These are phyloP conservation scores for Combretum micranthum DNA, from an alignment of 345 rosid genomes.

Conservation along the genomic window DNA sequence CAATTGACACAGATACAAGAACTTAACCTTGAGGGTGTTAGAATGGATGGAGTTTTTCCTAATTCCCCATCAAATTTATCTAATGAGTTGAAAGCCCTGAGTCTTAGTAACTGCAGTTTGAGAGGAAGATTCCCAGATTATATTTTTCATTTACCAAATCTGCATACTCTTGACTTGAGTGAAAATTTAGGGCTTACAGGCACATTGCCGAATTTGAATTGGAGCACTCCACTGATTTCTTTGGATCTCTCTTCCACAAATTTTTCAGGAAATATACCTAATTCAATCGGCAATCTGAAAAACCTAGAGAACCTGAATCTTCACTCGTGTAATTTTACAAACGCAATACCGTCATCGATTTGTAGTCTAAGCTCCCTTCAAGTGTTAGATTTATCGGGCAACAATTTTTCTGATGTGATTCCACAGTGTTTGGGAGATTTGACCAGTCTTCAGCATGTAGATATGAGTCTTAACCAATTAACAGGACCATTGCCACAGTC, in stretches of 20 bases:
- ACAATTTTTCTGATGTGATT: conserved; percentile 9
- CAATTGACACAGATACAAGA: conserved; percentile 1
- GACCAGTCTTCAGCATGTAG: background rate
- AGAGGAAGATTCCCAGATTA: conserved; percentile 7
- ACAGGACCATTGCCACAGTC: conserved; percentile 13
- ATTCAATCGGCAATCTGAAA: conserved; percentile 5
- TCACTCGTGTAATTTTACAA: background rate
- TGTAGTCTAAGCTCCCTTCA: background rate
- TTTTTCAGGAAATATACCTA: conserved; percentile 5
- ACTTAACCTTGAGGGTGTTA: background rate
- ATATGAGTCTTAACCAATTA: background rate
- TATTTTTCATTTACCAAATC: conserved; percentile 8
- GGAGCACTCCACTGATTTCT: conserved; percentile 3
- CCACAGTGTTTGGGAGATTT: conserved; percentile 9
- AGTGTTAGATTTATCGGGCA: background rate
- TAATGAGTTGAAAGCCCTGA: background rate
- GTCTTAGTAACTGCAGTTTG: background rate
- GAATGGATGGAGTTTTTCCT: conserved; percentile 4
- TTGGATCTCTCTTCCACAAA: background rate
- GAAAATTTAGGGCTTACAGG: background rate
- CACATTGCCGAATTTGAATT: conserved; percentile 7
- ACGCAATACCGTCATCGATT: conserved; percentile 2
- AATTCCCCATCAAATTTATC: conserved; percentile 5
- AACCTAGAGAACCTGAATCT: conserved; percentile 2
- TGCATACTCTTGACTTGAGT: background rate